These are phyloP conservation scores for Sparassis latifolia DNA, from an alignment of 1,284 basidiomycete species.

Conservation along the genomic window DNA sequence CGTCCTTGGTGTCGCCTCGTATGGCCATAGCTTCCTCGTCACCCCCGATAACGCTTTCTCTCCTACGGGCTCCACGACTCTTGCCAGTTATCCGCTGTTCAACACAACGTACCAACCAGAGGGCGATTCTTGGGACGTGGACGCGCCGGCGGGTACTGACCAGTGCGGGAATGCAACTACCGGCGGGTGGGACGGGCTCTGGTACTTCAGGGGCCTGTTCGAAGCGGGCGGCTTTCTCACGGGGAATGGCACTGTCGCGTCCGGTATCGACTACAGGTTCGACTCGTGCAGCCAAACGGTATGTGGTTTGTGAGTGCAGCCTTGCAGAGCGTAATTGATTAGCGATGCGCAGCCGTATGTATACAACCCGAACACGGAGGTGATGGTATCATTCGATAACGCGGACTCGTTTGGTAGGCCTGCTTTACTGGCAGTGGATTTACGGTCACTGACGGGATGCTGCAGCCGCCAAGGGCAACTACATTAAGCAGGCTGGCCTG, in stretches of 20 bases:
- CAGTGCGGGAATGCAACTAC: conserved; percentile 30
- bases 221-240: conserved; percentile 32
- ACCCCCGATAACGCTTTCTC: conserved; percentile 24
- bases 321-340: neutral
- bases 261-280: conserved; percentile 35
- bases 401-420: conserved; percentile 29
- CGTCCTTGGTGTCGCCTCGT: conserved; percentile 58
- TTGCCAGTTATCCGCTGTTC: conserved; percentile 35
- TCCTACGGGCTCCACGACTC: conserved; percentile 11
- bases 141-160: conserved; percentile 25
- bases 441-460: neutral
- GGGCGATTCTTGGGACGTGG: conserved; percentile 37
- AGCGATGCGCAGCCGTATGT: conserved; percentile 34
- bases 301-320: conserved; percentile 14
- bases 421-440: neutral
- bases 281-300: conserved; percentile 45
- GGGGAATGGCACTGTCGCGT: conserved; percentile 27
- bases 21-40: conserved; percentile 43
- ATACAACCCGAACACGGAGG: conserved; percentile 32
- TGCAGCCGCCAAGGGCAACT: conserved; percentile 46
- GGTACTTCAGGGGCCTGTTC: conserved; percentile 36
- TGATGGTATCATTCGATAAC: conserved; percentile 37
- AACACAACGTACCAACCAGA: conserved; percentile 28
- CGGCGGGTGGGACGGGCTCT: conserved; percentile 31
- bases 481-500: conserved; percentile 43